Evolutionary conservation across 192 early-diverging fungal genomes (phyloP).

Genomic region (Ramicandelaber brevisporus): DNA sequence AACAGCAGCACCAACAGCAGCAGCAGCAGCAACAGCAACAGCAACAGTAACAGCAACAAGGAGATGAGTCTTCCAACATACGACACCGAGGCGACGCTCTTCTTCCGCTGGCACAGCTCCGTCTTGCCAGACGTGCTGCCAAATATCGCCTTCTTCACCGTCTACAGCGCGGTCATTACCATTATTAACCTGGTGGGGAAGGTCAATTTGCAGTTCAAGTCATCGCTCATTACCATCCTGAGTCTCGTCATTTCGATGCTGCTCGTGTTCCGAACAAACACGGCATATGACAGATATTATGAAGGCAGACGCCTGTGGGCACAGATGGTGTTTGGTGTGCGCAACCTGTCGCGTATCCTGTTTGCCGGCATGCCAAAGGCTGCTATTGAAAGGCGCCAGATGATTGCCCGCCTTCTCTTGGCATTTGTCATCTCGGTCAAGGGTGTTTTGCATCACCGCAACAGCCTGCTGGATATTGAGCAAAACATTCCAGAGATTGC

Average conservation of each 20-base stretch:
- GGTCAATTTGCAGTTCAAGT: constrained; percentile 9
- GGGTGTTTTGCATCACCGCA: too few species aligned
- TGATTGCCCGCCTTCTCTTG: constrained; percentile 49
- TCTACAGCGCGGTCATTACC: constrained; percentile 16
- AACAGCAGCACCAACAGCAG: too few species aligned
- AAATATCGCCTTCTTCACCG: constrained; percentile 12
- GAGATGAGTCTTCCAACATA: too few species aligned
- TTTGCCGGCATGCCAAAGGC: constrained; percentile 40
- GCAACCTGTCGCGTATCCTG: constrained; percentile 49
- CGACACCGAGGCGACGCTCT: too few species aligned
- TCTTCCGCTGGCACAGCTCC: too few species aligned
- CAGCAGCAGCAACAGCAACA: too few species aligned
- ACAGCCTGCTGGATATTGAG: constrained; percentile 60
- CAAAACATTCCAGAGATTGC: constrained; percentile 39
- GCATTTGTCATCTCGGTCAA: constrained; percentile 60
- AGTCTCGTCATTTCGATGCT: constrained; percentile 21
- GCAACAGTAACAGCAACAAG: too few species aligned
- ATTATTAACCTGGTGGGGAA: constrained; percentile 9
- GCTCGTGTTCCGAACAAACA: constrained; percentile 24
- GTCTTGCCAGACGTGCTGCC: too few species aligned
- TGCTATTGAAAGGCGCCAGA: constrained; percentile 30
- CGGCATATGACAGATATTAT: constrained; percentile 57
- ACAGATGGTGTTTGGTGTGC: constrained; percentile 31
- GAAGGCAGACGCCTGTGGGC: constrained; percentile 73
- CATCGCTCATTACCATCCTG: constrained; percentile 16